Base-by-base conservation (phyloP, 2,329 filamentous ascomycete species). In the Colletotrichum melonis region DNA sequence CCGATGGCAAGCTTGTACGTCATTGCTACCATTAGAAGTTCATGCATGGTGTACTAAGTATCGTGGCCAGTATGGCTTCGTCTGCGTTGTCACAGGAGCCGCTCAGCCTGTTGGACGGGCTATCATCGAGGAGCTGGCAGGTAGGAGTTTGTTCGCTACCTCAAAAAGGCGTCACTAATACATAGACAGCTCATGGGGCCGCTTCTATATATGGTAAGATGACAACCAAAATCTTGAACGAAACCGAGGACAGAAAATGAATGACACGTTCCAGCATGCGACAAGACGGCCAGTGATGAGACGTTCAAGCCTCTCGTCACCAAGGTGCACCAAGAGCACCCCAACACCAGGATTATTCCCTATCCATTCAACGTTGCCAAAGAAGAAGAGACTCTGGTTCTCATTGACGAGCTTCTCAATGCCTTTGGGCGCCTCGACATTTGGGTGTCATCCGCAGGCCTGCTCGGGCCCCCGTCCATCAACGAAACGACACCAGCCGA, bases 381-480 rank as follows among this genome's bases (percentile, higher is more conserved):
- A 42, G 90, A 92, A 79, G 87, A 91, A 78, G 88, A 88, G 75
- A 92, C 90, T 0, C 83, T 92, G 46, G 82, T 81, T 16, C 83
- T 92, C 28, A 91, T 92, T 73, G 90, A 92, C 79, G 90, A 92
- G 78, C 85, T 91, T 14, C 84, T 92, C 22, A 91, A 92, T 76
- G 79, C 86, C 9, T 92, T 88, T 83, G 90, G 85, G 16, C 78
- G 88, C n/a, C 82, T 90, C 24, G 90, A 92, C 78, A 84, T 92
- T 67, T 92, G 88, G 87, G 88, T 90, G 1, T 90, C 88, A 55
- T 88, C 86, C 3, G 88, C 89, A 0, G 88, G 87, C 8, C 83
- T 91, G 2, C 85, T 91, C 0, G 90, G 89, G 0, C 90, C 90
- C 0, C 83, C 88, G 0, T 87, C 86, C 0, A 88, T 92, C 72